Evolutionary conservation across 2,329 filamentous ascomycete genomes (phyloP), one percentile per base, ranked within the genome.

Genomic region (Didymosphaeria variabile): DNA sequence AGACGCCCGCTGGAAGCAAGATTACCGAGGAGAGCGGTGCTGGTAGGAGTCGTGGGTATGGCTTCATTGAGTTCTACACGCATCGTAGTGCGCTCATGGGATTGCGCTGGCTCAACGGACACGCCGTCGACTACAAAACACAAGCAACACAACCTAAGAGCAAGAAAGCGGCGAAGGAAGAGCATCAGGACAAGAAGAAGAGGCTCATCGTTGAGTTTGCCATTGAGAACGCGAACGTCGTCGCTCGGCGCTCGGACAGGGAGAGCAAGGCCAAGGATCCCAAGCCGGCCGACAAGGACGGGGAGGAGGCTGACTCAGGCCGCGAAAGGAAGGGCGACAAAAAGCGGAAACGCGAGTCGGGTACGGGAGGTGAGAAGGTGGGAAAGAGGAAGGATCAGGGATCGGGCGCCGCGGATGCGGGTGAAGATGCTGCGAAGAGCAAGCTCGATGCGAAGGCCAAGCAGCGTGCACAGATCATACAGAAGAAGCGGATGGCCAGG

Each of bases 41-140:
- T 7, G 94, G 94, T 50, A 87, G 91, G 75, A 95, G 91, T 76
- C 88, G 94, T 76, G 95, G 95, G 5, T 99, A 99, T 77, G 95
- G 96, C 13, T 99, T 99, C 82, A 91, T 99, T 68, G 95, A 99
- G 81, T 99, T 97, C 80, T 91, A 89, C 66, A 95, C 92, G 32
- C 95, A 99, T 75, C 90, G 95, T 53, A 94, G 91, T 84, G 95
- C 95, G 15, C 85, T 99, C 42, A 98, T 98, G 92, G 95, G 93
- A 26, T 83, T 99, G 64, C 86, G 95, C 50, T 98, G 93, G 89
- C 85, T 99, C 59, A 99, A 99, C 76, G 94, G 94, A 1, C 90
- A 89, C 66, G 81, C 83, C 9, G 80, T 90, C 42, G 85, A 80
- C 50, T 85, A 85, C 71, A 72, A 80, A 58, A 79, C 83, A 42